These are phyloP conservation scores for Ophiocordyceps unilateralis DNA, from an alignment of 2,329 filamentous ascomycete species.

Conservation along the genomic window DNA sequence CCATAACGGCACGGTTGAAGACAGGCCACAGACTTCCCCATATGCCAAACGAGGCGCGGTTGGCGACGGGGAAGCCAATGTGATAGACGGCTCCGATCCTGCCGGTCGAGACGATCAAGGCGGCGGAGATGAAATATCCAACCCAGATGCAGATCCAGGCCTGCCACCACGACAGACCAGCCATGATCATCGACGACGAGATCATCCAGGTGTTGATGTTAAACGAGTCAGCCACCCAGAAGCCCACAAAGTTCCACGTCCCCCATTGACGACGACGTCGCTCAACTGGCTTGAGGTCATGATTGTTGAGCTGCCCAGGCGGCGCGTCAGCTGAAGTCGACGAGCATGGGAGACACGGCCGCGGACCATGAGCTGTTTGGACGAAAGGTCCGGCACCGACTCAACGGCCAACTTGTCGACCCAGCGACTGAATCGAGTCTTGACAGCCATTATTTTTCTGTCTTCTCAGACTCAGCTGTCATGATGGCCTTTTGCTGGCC, in stretches of 20 bases:
- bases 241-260: constrained; percentile 73
- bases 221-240: constrained; percentile 74
- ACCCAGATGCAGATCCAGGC: constrained; percentile 79
- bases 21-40: constrained; percentile 84
- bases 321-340: background rate
- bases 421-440: constrained; percentile 22
- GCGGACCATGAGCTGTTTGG: constrained; percentile 57
- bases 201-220: constrained; percentile 96
- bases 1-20: constrained; percentile 73
- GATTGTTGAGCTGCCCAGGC: constrained; percentile 48
- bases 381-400: constrained; percentile 59
- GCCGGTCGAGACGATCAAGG: constrained; percentile 62
- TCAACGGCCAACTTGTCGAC: constrained; percentile 52
- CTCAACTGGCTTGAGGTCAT: constrained; percentile 70
- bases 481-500: too few relatives aligned
- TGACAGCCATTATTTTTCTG: constrained; percentile 15
- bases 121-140: constrained; percentile 61
- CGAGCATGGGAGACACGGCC: background rate
- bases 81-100: constrained; percentile 78
- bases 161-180: constrained; percentile 79
- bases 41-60: constrained; percentile 66
- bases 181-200: constrained; percentile 62
- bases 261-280: constrained; percentile 68
- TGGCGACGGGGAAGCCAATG: constrained; percentile 72
- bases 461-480: too few relatives aligned